Evolutionary conservation across 345 rosid genomes (phyloP), one percentile per base, ranked within the genome.

Genomic region (Hevea brasiliensis): DNA sequence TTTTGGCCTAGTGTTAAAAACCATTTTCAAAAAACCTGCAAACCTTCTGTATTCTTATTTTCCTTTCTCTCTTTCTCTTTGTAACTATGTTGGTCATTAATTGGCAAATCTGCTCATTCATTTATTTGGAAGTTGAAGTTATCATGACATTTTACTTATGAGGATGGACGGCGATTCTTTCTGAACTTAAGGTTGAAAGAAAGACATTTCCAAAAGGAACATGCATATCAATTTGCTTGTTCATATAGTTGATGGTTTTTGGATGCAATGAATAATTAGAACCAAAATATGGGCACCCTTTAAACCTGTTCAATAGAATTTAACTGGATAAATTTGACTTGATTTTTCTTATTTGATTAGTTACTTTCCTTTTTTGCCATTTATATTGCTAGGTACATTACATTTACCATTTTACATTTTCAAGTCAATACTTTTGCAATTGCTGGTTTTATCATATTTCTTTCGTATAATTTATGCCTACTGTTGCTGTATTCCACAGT

Each of bases 401-500:
- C 21, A 7, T 0, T 18, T 7, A 0, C 18, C 9, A 9, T 12
- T 55, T 27, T 3, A 2, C 8, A 17, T 69, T 29, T 9, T 21
- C 24, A 70, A 29, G 13, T 11, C 45, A 26, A 41, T 18, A 44
- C 11, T 23, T 3, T 14, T 17, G 29, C 26, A 54, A 35, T 57
- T 73, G 40, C 45, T 69, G 14, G 41, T 60, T 48, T 42, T 47
- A 18, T 81, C 1, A 37, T 32, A 32, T 35, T 23, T 17, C n/a
- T 40, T 68, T 37, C 67, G 15, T 41, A 14, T 44, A 61, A 69
- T 57, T 80, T 48, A 74, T 67, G 57, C 56, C 29, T 21, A 11
- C 41, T 68, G 21, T 55, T 77, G 65, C 68, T 76, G 53, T 23
- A 50, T 75, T 77, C 77, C 75, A 70, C 92, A 90, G 93, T 78